Percentiles rank a stretch among this genome's conserved stretches.
Conservation (phyloP, 208 protist genomes). For the Leishmania braziliensis region DNA sequence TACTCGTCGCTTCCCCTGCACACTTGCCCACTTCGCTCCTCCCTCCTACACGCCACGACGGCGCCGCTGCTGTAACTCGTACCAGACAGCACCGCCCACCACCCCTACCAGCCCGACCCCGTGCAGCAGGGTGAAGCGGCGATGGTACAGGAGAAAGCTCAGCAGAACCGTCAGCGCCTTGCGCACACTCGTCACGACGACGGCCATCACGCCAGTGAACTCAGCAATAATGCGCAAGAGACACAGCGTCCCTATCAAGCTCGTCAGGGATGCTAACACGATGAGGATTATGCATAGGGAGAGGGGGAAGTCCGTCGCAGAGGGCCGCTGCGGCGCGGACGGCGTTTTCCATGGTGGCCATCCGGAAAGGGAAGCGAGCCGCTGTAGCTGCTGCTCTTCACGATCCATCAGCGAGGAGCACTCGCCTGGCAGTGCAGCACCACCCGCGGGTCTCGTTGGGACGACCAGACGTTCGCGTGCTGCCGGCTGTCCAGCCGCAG, state of each 20-base stretch:
- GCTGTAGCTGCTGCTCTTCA: background rate
- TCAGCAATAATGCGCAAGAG: slow-evolving; percentile 49
- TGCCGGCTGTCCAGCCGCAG: background rate
- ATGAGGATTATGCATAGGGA: slow-evolving; percentile 29
- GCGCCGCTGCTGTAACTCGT: slow-evolving; percentile 36
- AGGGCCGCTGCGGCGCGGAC: background rate
- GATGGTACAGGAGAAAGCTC: slow-evolving; percentile 53
- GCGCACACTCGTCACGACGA: slow-evolving; percentile 59
- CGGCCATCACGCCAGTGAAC: slow-evolving; percentile 54
- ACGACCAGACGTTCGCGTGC: background rate
- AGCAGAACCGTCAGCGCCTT: slow-evolving; percentile 65
- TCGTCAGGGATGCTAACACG: slow-evolving; percentile 25
- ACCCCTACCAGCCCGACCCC: slow-evolving; percentile 34
- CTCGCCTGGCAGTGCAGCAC: background rate
- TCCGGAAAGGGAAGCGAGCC: background rate
- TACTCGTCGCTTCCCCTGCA: background rate
- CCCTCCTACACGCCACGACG: background rate
- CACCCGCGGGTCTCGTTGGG: background rate
- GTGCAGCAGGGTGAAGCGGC: slow-evolving; percentile 42
- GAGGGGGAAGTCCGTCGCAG: background rate
- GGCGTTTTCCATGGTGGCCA: background rate
- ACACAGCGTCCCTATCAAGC: slow-evolving; percentile 44
- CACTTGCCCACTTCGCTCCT: background rate
- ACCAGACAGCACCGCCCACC: slow-evolving; percentile 42
- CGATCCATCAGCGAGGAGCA: background rate